Percentiles rank a stretch among this genome's conserved stretches.
These are phyloP conservation scores for Candida broadrunensis DNA, from an alignment of 805 yeast species.

Conservation along the genomic window DNA sequence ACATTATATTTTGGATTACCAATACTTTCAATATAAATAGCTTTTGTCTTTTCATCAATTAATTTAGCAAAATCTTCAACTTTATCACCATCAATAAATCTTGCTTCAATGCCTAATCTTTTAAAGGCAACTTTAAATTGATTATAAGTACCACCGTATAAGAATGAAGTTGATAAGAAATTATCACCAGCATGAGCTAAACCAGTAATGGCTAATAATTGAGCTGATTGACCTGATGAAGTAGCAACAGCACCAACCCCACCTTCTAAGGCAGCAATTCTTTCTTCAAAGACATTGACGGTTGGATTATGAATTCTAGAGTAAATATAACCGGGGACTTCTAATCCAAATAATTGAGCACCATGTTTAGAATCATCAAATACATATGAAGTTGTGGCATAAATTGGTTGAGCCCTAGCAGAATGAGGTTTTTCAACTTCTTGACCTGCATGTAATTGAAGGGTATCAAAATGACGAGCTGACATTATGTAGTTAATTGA, in stretches of 20 bases:
- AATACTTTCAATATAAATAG: constrained; percentile 83
- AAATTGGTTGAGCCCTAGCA: constrained; percentile 91
- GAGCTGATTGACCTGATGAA: constrained; percentile 97
- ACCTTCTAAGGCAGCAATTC: constrained; percentile 89
- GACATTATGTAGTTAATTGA: constrained; percentile 26
- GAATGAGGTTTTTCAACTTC: constrained; percentile 59
- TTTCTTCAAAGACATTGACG: constrained; percentile 81
- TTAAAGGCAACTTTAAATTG: constrained; percentile 92
- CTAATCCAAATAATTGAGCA: constrained; percentile 82
- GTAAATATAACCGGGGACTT: constrained; percentile 83
- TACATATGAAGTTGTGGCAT: constrained; percentile 86
- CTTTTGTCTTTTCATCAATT: constrained; percentile 84
- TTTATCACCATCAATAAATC: constrained; percentile 83
- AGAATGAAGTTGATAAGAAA: constrained; percentile 77
- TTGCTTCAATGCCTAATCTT: constrained; percentile 80
- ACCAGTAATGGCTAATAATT: constrained; percentile 76
- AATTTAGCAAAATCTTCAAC: constrained; percentile 67
- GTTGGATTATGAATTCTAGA: constrained; percentile 94
- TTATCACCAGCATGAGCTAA: constrained; percentile 89
- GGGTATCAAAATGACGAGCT: constrained; percentile 73
- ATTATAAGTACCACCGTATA: constrained; percentile 96
- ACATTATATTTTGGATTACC: constrained; percentile 92
- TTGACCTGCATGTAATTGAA: constrained; percentile 96
- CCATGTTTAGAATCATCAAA: constrained; percentile 90
- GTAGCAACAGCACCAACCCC: constrained; percentile 90